Percentiles rank a stretch among this genome's conserved stretches.
Conservation (phyloP, 1,284 basidiomycete genomes). For the Pholiota adiposa region DNA sequence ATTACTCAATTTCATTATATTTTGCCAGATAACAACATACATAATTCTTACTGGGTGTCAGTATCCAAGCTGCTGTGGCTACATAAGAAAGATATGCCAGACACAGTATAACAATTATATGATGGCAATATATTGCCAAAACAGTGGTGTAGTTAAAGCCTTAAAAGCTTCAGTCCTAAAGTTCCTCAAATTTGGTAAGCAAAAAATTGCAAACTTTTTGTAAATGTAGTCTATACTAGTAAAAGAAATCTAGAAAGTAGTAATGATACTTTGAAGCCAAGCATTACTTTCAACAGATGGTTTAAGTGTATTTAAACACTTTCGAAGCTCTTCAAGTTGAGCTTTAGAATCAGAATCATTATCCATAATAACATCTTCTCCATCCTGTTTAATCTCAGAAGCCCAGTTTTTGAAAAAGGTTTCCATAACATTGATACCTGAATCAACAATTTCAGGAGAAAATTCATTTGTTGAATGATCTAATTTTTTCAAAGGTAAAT, state of each 20-base stretch:
- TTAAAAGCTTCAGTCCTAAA: too few relatives aligned
- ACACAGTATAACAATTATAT: too few relatives aligned
- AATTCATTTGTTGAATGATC: slow-evolving; percentile 50
- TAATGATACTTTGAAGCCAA: slow-evolving; percentile 64
- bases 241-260: slow-evolving; percentile 35
- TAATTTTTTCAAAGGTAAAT: slow-evolving; percentile 1
- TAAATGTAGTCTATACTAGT: too few relatives aligned
- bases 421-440: slow-evolving; percentile 83
- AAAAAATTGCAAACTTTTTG: too few relatives aligned
- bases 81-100: too few relatives aligned
- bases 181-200: too few relatives aligned
- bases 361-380: slow-evolving; percentile 59
- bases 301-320: slow-evolving; percentile 58
- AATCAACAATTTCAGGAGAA: slow-evolving; percentile 66
- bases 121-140: too few relatives aligned
- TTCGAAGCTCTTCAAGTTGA: slow-evolving; percentile 70
- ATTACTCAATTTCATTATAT: too few relatives aligned
- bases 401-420: slow-evolving; percentile 76
- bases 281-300: slow-evolving; percentile 55
- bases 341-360: slow-evolving; percentile 50
- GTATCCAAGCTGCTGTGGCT: too few relatives aligned
- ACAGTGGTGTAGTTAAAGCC: too few relatives aligned
- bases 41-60: too few relatives aligned
- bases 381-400: slow-evolving; percentile 41
- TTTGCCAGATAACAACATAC: too few relatives aligned